Evolutionary conservation across 1,284 basidiomycete genomes (phyloP).

Genomic region (Ceratobasidium sp.): DNA sequence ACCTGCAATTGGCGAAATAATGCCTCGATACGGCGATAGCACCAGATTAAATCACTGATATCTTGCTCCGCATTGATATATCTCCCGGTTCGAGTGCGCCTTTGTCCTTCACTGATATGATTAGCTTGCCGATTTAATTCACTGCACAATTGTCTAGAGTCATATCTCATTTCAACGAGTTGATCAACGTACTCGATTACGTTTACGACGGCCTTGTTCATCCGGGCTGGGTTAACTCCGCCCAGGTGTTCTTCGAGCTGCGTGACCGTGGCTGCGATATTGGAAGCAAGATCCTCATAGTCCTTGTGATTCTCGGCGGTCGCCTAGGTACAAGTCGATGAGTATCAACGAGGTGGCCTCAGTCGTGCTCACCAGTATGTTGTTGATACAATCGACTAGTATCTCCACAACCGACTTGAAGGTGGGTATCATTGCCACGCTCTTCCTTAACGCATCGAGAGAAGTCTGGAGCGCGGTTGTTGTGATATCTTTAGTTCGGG

Average conservation of each 20-base stretch:
- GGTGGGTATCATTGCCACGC: background rate
- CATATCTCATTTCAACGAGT: background rate
- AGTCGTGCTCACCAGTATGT: background rate
- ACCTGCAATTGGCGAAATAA: constrained; percentile 11
- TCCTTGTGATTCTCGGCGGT: background rate
- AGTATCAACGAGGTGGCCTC: background rate
- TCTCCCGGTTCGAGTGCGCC: background rate
- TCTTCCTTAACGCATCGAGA: background rate
- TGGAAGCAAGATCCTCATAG: background rate
- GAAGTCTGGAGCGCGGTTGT: background rate
- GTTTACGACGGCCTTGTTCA: background rate
- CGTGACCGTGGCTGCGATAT: background rate
- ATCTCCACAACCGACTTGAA: background rate
- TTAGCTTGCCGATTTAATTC: background rate
- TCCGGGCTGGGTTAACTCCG: background rate
- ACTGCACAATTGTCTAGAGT: background rate
- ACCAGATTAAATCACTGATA: background rate
- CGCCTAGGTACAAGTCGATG: background rate
- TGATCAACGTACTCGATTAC: background rate
- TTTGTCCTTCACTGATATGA: background rate
- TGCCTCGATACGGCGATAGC: constrained; percentile 3
- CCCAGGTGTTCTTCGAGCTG: background rate
- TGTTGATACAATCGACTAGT: background rate
- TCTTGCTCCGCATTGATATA: background rate
- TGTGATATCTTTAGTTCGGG: background rate